A percentile compares a stretch with the other conserved stretches of the same genome.
phyloP scores from a whole-genome alignment of 192 early-diverging fungal genomes.

The Mortierella antarctica region DNA sequence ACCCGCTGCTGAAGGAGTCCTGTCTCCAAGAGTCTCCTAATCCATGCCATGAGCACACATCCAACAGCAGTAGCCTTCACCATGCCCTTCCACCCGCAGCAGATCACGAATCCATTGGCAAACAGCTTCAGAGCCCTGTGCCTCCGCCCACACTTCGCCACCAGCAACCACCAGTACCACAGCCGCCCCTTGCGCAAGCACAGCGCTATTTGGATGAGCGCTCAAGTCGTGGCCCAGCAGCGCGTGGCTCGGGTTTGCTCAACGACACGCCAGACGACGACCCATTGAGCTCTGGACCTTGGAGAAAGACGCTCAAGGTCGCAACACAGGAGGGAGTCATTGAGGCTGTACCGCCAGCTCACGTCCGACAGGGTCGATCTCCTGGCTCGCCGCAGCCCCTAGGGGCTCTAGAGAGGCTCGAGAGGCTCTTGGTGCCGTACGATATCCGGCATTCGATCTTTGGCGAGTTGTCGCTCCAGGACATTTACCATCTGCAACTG shows the following conservation, averaged over 20 bases:
- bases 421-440: slow-evolving; percentile 31
- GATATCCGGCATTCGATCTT: slow-evolving; percentile 52
- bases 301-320: background rate
- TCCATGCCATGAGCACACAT: background rate
- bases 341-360: background rate
- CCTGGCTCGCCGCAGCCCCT: background rate
- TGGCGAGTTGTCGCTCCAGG: slow-evolving; percentile 39
- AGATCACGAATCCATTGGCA: background rate
- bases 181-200: background rate
- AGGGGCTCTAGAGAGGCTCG: slow-evolving; percentile 4
- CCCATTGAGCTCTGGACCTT: background rate
- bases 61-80: background rate
- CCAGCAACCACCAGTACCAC: background rate
- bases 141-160: slow-evolving; percentile 1
- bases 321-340: background rate
- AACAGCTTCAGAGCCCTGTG: background rate
- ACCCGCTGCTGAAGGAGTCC: background rate
- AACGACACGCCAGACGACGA: background rate
- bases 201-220: background rate
- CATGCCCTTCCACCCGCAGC: too few relatives aligned
- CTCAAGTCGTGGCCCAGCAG: background rate
- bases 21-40: background rate
- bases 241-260: background rate
- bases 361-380: background rate
- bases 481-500: slow-evolving; percentile 44